Evolutionary conservation across 768 basidiomycete species (phyloP), one percentile per base, ranked within the genome.

Genomic region (Suillus clintonianus): DNA sequence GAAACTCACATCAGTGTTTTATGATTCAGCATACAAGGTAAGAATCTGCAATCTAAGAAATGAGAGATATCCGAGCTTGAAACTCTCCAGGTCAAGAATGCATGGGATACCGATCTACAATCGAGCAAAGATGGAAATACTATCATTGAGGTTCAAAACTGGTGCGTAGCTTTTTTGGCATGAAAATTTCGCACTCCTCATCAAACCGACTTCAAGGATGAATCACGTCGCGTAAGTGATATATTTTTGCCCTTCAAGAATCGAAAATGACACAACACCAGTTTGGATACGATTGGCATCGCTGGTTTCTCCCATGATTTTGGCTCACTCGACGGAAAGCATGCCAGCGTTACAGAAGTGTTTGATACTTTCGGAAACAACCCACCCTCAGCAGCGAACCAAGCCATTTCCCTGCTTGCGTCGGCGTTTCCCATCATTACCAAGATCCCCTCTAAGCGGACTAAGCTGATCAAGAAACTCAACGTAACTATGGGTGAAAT

Each of bases 231-330:
- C 74, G 73, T 72, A 50, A 54, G 71, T 14, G 10, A 62, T 34
- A 15, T 6, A 24, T 45, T 22, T 45, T 45, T 32, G 10, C 14
- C 10, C 24, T 36, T 17, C n/a, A 4, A 42, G 24, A 15, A 19
- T 24, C 14, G 5, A 30, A 32, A 45, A 30, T 47, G 13, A 61
- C 22, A 15, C 32, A 11, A 47, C 4, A 51, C 5, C 54, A 85
- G 84, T 13, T 73, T 87, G 9, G 86, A 87, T 70, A 81, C 79
- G 7, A 79, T 88, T 59, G 85, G 85, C 24, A 83, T 86, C 48
- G 84, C 84, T 17, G 86, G 85, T 1, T 87, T 87, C 62, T 81
- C 82, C 1, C 81, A 86, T 68, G 80, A 86, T 69, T 87, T 87
- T 64, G 79, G 79, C 19, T 73, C 82, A 1, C 74, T 86, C n/a